Base-by-base conservation (phyloP, 805 yeast genomes). In the Pichia ethanolica region DNA sequence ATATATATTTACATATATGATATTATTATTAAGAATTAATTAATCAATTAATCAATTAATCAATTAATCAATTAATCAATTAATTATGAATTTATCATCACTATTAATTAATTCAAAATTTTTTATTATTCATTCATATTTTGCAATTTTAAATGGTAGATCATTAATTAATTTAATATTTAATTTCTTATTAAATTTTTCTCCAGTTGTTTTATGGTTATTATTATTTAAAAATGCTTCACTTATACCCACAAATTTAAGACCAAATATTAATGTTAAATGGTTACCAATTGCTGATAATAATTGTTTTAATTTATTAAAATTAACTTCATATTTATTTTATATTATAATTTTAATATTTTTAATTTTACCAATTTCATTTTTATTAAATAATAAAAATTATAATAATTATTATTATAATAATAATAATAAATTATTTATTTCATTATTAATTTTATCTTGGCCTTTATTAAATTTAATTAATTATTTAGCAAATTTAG, bases 201-300 rank as follows among this genome's bases (percentile, higher is more conserved):
- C 71, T 2, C 81, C 80, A 0, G 74, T 81, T 3, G 66, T 77
- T 37, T 56, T 72, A 25, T 81, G 86, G 86, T 64, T 82, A 39
- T 49, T 63, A 38, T 72, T 79, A 26, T 82, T 81, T 66, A 76
- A 79, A 60, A 72, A 80, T 57, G 86, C 86, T 1, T 80, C 79
- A 2, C 38, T 68, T 3, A 78, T 79, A 38, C 86, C 89, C 8
- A 71, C 67, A 30, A 65, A 64, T 5, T 69, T 73, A 54, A 68
- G 87, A 51, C 88, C 87, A 0, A 49, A 57, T 10, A 78, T 80
- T 53, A 73, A 74, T 57, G 78, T 77, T 42, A 68, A 73, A 48
- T 57, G 77, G 25, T 70, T 75, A 11, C 71, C 69, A 51, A 64
- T 69, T 45, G 55, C 66, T 55, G 88, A 71, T 65, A 57, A 58